Evolutionary conservation across 2,329 filamentous ascomycete genomes (phyloP).

Genomic region (Cercospora citrullina): DNA sequence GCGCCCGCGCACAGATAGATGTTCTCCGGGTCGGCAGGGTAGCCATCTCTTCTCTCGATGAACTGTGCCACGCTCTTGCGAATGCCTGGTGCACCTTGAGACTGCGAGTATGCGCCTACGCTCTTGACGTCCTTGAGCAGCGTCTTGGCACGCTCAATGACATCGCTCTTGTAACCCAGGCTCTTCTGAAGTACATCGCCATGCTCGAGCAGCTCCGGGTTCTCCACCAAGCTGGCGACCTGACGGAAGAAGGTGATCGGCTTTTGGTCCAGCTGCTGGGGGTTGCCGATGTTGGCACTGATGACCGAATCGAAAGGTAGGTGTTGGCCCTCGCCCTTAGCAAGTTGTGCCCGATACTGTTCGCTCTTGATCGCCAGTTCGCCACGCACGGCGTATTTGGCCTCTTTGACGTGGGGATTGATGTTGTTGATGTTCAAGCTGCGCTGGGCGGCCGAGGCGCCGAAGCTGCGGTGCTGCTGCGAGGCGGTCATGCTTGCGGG

Average conservation of each 20-base stretch:
- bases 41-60: conserved; percentile 86
- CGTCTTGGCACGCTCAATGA: conserved; percentile 77
- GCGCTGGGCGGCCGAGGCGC: conserved; percentile 19
- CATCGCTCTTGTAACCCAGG: conserved; percentile 87
- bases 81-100: conserved; percentile 82
- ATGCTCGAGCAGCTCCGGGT: conserved; percentile 80
- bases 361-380: conserved; percentile 94
- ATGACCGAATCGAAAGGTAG: conserved; percentile 90
- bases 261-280: conserved; percentile 98
- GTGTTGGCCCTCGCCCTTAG: conserved; percentile 57
- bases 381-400: conserved; percentile 94
- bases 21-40: conserved; percentile 73
- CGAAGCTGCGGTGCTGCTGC: conserved; percentile 29
- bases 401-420: conserved; percentile 82
- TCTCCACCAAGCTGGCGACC: conserved; percentile 88
- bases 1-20: conserved; percentile 92
- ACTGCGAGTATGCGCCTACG: conserved; percentile 95
- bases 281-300: conserved; percentile 98
- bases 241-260: conserved; percentile 99
- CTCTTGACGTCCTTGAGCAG: conserved; percentile 82
- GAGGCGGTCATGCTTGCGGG: conserved; percentile 23
- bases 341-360: conserved; percentile 75
- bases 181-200: conserved; percentile 72
- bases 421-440: conserved; percentile 77
- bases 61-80: conserved; percentile 88